These are phyloP conservation scores for Mortierella sp. DNA, from an alignment of 371 early-diverging fungal genomes.

Conservation along the genomic window DNA sequence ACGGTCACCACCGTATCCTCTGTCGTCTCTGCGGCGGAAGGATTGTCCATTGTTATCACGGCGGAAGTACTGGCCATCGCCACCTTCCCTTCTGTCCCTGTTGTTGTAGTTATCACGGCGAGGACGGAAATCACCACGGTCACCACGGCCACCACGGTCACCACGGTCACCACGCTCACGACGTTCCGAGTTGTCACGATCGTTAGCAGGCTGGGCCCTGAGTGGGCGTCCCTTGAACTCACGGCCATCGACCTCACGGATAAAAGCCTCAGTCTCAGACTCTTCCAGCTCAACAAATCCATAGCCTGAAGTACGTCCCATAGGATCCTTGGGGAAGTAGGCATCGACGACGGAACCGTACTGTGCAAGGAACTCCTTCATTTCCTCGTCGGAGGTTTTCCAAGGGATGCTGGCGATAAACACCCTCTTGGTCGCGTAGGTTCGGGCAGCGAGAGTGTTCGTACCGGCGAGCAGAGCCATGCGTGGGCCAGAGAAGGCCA, in stretches of 20 bases:
- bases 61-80: constrained; percentile 19
- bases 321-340: constrained; percentile 58
- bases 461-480: constrained; percentile 18
- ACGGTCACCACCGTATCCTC: constrained; percentile 7
- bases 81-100: constrained; percentile 16
- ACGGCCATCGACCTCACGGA: constrained; percentile 64
- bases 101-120: constrained; percentile 25
- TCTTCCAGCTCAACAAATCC: constrained; percentile 76
- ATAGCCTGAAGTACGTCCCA: constrained; percentile 78
- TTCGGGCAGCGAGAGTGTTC: constrained; percentile 49
- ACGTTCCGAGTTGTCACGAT: constrained; percentile 15
- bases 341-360: constrained; percentile 52
- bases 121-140: constrained; percentile 13
- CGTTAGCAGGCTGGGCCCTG: constrained; percentile 57
- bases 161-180: constrained; percentile 18
- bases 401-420: constrained; percentile 78
- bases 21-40: constrained; percentile 13
- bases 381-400: constrained; percentile 63
- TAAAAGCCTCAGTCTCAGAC: constrained; percentile 64
- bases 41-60: constrained; percentile 14
- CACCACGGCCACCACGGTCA: constrained; percentile 11
- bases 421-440: constrained; percentile 63
- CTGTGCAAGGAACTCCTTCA: constrained; percentile 58
- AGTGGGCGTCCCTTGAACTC: constrained; percentile 73
- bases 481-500: constrained; percentile 50